phyloP scores from a whole-genome alignment of 768 basidiomycete species.

The Polyporus arcularius region DNA sequence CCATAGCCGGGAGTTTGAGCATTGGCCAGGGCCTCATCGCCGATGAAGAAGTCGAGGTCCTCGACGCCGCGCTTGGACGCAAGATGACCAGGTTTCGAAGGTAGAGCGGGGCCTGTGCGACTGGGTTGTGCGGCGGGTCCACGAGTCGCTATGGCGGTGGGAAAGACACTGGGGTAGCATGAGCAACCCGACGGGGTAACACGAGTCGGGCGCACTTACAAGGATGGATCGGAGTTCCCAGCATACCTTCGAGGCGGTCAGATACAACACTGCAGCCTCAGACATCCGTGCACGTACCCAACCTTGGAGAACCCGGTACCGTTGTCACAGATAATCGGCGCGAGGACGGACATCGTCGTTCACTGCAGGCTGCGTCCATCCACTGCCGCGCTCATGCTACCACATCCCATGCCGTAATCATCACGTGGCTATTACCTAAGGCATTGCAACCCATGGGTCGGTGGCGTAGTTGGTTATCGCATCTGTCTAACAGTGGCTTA shows the following conservation, averaged over 20 bases:
- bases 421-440: background rate
- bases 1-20: slow-evolving; percentile 93
- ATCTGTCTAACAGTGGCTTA: slow-evolving; percentile 66
- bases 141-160: slow-evolving; percentile 93
- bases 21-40: slow-evolving; percentile 95
- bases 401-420: no score
- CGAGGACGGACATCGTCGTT: slow-evolving; percentile 72
- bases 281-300: slow-evolving; percentile 59
- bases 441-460: slow-evolving; percentile 32
- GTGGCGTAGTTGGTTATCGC: slow-evolving; percentile 85
- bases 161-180: slow-evolving; percentile 72
- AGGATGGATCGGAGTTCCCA: slow-evolving; percentile 98
- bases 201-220: slow-evolving; percentile 52
- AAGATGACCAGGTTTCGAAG: slow-evolving; percentile 85
- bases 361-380: background rate
- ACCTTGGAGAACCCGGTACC: slow-evolving; percentile 97
- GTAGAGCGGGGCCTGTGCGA: slow-evolving; percentile 74
- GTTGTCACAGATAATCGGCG: slow-evolving; percentile 97
- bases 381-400: background rate
- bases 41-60: slow-evolving; percentile 99
- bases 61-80: slow-evolving; percentile 97
- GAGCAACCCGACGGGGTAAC: background rate
- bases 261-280: background rate
- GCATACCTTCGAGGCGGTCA: slow-evolving; percentile 67
- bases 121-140: slow-evolving; percentile 61